Base-by-base conservation (phyloP, 345 rosid genomes). In the Ceriops tagal region DNA sequence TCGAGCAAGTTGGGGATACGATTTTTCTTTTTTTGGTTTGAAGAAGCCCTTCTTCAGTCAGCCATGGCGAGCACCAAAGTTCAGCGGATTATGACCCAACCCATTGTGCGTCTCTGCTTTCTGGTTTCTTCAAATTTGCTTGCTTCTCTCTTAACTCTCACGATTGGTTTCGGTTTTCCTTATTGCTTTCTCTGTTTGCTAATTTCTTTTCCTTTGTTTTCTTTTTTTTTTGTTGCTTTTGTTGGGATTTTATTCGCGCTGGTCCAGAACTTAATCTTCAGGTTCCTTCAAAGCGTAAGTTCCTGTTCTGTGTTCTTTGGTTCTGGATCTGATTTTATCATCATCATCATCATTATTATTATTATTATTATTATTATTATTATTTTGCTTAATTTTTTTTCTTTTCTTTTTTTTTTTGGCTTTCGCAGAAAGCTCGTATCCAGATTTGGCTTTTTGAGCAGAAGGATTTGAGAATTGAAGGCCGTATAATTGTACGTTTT, bases 371-470 rank as follows among this genome's bases (percentile, higher is more conserved):
- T 1, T 24, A 24, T 24, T 24, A 24, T 24, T 24, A 24, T 24
- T 24, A 24, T 28, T 28, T 28, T 28, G 30, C 30, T 28, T 28
- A 28, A 5, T 4, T 5, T 31, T 31, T 5, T 31, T 30, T 6
- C 7, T 5, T 34, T 6, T 6, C 6, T 13, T 43, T 13, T 13
- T 43, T 43, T 43, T 43, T 30, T 56, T 53, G 8, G 31, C 71
- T 71, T 52, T 1, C 70, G 26, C 85, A 91, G 97, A 93, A 91
- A 93, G 92, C 97, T 71, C 79, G 96, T 53, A 91, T 93, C 52
- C 96, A 91, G 88, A 92, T 95, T 83, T 92, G 97, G 97, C 87
- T 95, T 3, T 95, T 88, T 70, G 99, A 92, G 84, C 97, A 92
- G 93, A 92, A 88, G 71, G 97, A 92, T 76, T 58, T 81, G 83